Evolutionary conservation across 1,139 yeast species (phyloP), one percentile per base, ranked within the genome.

Genomic region (Sugiyamaella sp.): DNA sequence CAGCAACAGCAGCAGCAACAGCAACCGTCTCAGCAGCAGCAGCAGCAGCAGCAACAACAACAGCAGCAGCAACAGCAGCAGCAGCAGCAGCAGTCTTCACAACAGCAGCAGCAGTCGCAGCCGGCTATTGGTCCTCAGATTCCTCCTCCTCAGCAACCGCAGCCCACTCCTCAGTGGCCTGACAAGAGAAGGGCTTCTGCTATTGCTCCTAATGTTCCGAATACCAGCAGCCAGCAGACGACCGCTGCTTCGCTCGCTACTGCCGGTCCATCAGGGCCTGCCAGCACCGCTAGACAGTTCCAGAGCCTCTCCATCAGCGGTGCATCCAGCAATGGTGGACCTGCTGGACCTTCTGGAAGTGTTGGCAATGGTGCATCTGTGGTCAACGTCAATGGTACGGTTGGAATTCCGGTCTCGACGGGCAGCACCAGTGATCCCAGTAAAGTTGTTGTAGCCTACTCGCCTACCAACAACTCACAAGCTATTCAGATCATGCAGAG

Each of bases 401-500:
- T 25, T 17, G 49, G 49, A 14, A 46, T 46, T 16, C 45, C 45
- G 2, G 52, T 43, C 17, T 10, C 54, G 19, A 37, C 38, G 12
- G 55, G 38, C 19, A 46, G 47, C 5, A 29, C 37, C n/a, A 46
- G 43, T 10, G 66, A 59, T 50, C 59, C 59, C 12, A 56, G 58
- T 52, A 64, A 63, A 57, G 59, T 66, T 8, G 67, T 67, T 43
- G 67, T 67, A 16, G 69, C 69, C 4, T 69, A 67, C 52, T 66
- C 70, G 20, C 71, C 72, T 8, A 66, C 66, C n/a, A 66, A 66
- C 57, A 63, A 63, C 42, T 63, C 64, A 8, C 66, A 66, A 46
- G 71, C 71, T 4, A 62, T 67, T 35, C 68, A 68, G 49, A 67
- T 68, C 51, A 62, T 69, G 64, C 71, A 67, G 52, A 63, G 60